Evolutionary conservation across 139 green algal genomes (phyloP).

Genomic region (Chlorella sp.): DNA sequence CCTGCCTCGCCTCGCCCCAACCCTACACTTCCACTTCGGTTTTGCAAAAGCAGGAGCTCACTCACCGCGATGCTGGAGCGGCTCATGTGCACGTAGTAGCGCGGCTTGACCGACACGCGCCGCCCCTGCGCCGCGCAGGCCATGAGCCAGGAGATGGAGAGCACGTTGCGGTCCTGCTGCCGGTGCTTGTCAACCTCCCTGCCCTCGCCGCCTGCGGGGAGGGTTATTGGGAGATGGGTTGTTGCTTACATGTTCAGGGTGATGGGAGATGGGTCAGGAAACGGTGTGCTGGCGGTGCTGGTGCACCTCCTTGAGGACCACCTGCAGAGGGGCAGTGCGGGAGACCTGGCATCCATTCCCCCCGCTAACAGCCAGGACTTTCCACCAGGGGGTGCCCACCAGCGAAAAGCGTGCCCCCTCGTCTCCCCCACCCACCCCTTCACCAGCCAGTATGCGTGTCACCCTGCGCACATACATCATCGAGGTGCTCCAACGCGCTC

Average conservation of each 20-base stretch:
- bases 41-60: too few species aligned
- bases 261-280: conserved; percentile 17
- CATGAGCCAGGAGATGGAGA: conserved; percentile 25
- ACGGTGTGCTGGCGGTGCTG: not conserved
- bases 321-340: not conserved
- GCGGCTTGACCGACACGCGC: not conserved
- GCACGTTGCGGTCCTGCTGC: not conserved
- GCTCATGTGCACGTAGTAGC: conserved; percentile 26
- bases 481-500: too few species aligned
- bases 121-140: not conserved
- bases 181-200: not conserved
- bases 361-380: not conserved
- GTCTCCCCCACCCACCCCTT: too few species aligned
- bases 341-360: too few species aligned
- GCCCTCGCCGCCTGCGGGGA: not conserved
- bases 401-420: too few species aligned
- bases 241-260: too few species aligned
- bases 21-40: not conserved
- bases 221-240: too few species aligned
- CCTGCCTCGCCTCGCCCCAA: not conserved
- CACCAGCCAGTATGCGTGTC: not conserved
- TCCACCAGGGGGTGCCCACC: too few species aligned
- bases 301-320: not conserved
- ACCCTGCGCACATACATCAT: too few species aligned
- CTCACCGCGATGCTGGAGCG: not conserved